Base-by-base conservation (phyloP, 805 yeast species). In the Ogataea naganishii region DNA sequence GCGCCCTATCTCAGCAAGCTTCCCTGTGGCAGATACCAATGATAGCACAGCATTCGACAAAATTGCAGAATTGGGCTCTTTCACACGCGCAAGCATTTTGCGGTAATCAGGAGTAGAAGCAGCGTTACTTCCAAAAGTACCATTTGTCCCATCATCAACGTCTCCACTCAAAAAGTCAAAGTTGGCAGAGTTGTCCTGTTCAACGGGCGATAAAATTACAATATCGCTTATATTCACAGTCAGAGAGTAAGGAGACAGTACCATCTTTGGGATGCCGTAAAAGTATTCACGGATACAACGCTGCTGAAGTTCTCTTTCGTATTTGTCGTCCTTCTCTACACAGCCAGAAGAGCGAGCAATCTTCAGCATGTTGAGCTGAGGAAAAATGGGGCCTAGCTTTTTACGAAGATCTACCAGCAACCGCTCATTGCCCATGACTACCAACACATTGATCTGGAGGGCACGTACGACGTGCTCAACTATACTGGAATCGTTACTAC, bases 241-340 rank as follows among this genome's bases (percentile, higher is more conserved):
- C 2, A 85, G 72, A 5, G 94, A 81, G 53, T 77, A 88, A 3
- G 99, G 97, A 13, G 94, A 79, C 31, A 92, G 63, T 5, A 76
- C 72, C 4, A 73, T 67, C 26, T 66, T 66, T 13, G 66, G 56
- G 5, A 70, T 69, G 3, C 98, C 98, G 48, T 92, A 85, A 46
- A 92, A 92, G 53, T 92, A 92, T 47, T 88, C 94, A 47, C 75
- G 75, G 31, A 89, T 85, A 5, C 79, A 62, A 24, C 72, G 66
- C 44, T 86, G 84, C 51, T 89, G 97, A 14, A 69, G 31, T 21
- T 77, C 72, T 46, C 97, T 66, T 21, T 66, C 61, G 48, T 64
- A 85, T 9, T 71, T 61, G 31, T 78, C 89, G 35, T 80, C 89
- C 18, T 71, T 65, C 18, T 81, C 83, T 7, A 80, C 80, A 19